phyloP scores from a whole-genome alignment of 768 basidiomycete species.

The Kwoniella heveanensis region DNA sequence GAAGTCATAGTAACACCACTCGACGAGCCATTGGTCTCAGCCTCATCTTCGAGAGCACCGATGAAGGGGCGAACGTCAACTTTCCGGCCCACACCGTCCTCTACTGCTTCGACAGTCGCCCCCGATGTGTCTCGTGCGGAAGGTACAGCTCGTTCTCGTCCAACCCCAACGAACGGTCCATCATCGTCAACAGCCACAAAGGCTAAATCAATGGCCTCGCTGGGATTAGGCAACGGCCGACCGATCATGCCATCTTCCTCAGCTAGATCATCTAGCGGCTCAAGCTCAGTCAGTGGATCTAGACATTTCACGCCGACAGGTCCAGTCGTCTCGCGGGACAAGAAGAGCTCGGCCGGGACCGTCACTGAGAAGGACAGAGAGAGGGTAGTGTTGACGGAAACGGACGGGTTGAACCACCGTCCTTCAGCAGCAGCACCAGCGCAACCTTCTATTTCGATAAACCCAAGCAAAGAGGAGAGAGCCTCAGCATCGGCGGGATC shows the following conservation, averaged over 20 bases:
- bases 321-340: background rate
- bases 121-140: too few species aligned
- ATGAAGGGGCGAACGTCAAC: background rate
- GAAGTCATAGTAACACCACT: background rate
- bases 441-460: too few species aligned
- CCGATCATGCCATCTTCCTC: slow-evolving; percentile 11
- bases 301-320: slow-evolving; percentile 16
- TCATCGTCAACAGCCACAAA: background rate
- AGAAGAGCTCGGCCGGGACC: background rate
- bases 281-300: background rate
- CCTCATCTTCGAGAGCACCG: background rate
- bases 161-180: background rate
- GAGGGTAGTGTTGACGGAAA: slow-evolving; percentile 8
- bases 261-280: background rate
- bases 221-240: slow-evolving; percentile 6
- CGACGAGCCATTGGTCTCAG: background rate
- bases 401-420: background rate
- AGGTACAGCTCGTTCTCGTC: background rate
- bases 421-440: too few species aligned
- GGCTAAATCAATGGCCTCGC: slow-evolving; percentile 4
- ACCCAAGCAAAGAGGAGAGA: too few species aligned
- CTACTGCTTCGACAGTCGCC: background rate
- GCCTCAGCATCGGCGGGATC: too few species aligned
- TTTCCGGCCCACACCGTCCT: slow-evolving; percentile 5
- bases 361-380: background rate